A percentile compares a stretch with the other conserved stretches of the same genome.
phyloP scores from a whole-genome alignment of 768 basidiomycete genomes.

The Termitomyces eurrhizus region DNA sequence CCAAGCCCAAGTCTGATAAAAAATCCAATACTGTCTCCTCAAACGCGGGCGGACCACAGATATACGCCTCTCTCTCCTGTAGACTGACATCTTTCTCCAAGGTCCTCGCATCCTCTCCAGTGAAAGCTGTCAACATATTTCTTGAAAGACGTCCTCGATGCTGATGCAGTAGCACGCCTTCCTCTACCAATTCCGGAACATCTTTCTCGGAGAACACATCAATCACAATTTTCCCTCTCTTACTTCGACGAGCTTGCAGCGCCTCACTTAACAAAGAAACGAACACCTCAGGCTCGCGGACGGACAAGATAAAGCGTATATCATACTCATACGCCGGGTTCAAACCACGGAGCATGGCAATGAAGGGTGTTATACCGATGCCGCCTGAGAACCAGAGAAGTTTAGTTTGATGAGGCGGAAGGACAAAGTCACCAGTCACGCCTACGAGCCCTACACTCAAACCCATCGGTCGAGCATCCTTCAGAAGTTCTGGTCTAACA shows the following conservation, averaged over 20 bases:
- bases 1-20: conserved; percentile 32
- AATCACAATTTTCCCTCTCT: conserved; percentile 14
- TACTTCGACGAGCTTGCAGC: conserved; percentile 13
- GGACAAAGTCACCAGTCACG: conserved; percentile 48
- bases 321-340: conserved; percentile 22
- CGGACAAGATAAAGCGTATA: conserved; percentile 46
- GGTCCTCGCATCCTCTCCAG: conserved; percentile 3
- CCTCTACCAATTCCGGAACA: conserved; percentile 6
- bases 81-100: conserved; percentile 5
- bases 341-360: conserved; percentile 41
- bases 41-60: conserved; percentile 50
- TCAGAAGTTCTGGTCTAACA: conserved; percentile 35
- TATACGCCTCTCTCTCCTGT: conserved; percentile 29
- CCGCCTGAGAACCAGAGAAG: conserved; percentile 62
- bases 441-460: conserved; percentile 47
- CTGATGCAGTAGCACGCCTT: conserved; percentile 10
- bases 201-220: conserved; percentile 36
- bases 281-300: conserved; percentile 50
- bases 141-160: conserved; percentile 22
- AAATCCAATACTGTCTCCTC: conserved; percentile 33
- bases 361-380: conserved; percentile 61
- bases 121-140: conserved; percentile 11
- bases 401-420: conserved; percentile 21
- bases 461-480: conserved; percentile 33
- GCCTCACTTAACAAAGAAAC: conserved; percentile 37